Evolutionary conservation across 2,329 filamentous ascomycete species (phyloP).

Genomic region (Xylaria sp.): DNA sequence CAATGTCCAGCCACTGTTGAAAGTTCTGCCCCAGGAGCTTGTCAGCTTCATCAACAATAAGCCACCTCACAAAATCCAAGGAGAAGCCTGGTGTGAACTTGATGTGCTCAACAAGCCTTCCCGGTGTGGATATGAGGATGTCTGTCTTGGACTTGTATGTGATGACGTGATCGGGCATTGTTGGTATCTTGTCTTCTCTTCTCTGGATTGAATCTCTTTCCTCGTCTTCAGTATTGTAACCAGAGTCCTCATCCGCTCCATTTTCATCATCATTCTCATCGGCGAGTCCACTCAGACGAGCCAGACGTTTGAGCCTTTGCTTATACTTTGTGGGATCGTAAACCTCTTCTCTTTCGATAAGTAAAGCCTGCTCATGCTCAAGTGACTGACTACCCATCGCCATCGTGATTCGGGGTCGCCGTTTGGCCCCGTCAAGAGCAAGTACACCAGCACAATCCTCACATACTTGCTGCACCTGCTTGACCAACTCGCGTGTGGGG

Average conservation of each 20-base stretch:
- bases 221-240: conserved; percentile 34
- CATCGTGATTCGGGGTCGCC: conserved; percentile 67
- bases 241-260: conserved; percentile 25
- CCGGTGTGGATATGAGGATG: conserved; percentile 85
- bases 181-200: conserved; percentile 28
- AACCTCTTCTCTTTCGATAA: conserved; percentile 39
- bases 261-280: conserved; percentile 37
- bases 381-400: conserved; percentile 78
- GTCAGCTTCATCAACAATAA: conserved; percentile 91
- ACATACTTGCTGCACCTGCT: conserved; percentile 74
- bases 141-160: conserved; percentile 69
- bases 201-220: conserved; percentile 27
- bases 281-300: conserved; percentile 35
- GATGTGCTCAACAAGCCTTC: conserved; percentile 85
- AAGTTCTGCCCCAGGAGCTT: conserved; percentile 87
- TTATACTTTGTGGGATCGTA: conserved; percentile 62
- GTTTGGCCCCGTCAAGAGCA: conserved; percentile 51
- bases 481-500: conserved; percentile 84
- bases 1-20: conserved; percentile 77
- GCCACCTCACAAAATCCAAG: conserved; percentile 73
- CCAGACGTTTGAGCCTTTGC: conserved; percentile 35
- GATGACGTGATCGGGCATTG: conserved; percentile 58
- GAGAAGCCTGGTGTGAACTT: conserved; percentile 77
- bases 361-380: conserved; percentile 52
- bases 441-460: conserved; percentile 66